A percentile compares a stretch with the other conserved stretches of the same genome.
These are phyloP conservation scores for Trichoderma virens DNA, from an alignment of 495 filamentous ascomycete species.

Conservation along the genomic window DNA sequence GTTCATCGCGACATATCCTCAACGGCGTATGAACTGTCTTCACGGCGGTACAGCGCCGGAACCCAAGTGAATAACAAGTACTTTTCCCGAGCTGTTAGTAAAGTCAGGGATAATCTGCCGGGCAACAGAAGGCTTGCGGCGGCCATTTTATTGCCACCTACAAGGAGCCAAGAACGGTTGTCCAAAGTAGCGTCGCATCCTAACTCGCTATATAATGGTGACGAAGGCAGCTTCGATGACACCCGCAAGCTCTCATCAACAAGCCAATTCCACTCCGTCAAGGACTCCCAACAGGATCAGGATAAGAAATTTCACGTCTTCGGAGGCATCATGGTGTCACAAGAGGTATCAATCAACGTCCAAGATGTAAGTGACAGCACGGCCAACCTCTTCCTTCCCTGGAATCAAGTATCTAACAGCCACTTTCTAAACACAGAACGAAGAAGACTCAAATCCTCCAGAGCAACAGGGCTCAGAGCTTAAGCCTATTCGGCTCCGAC, in stretches of 20 bases:
- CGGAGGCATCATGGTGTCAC: conserved; percentile 47
- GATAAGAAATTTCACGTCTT: conserved; percentile 17
- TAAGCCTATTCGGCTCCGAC: background rate
- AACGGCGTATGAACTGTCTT: conserved; percentile 20
- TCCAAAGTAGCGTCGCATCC: background rate
- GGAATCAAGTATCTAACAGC: background rate
- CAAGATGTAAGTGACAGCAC: conserved; percentile 17
- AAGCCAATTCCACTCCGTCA: conserved; percentile 1
- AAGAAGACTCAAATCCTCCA: conserved; percentile 1
- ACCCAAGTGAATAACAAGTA: conserved; percentile 6
- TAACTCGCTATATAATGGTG: background rate
- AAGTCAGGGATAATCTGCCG: conserved; percentile 18
- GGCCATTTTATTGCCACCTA: background rate
- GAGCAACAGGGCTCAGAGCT: background rate
- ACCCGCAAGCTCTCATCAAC: conserved; percentile 3
- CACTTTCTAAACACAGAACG: background rate
- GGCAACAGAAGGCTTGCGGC: conserved; percentile 20
- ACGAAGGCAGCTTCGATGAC: background rate
- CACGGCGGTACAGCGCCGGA: conserved; percentile 15
- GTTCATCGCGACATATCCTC: conserved; percentile 39
- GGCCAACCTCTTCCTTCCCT: background rate
- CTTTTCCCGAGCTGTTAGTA: conserved; percentile 1
- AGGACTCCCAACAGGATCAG: conserved; percentile 4
- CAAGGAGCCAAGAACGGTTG: conserved; percentile 7
- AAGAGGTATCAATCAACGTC: conserved; percentile 46